Percentiles rank a stretch among this genome's conserved stretches.
These are phyloP conservation scores for Epithele typhae DNA, from an alignment of 768 basidiomycete species.

Conservation along the genomic window DNA sequence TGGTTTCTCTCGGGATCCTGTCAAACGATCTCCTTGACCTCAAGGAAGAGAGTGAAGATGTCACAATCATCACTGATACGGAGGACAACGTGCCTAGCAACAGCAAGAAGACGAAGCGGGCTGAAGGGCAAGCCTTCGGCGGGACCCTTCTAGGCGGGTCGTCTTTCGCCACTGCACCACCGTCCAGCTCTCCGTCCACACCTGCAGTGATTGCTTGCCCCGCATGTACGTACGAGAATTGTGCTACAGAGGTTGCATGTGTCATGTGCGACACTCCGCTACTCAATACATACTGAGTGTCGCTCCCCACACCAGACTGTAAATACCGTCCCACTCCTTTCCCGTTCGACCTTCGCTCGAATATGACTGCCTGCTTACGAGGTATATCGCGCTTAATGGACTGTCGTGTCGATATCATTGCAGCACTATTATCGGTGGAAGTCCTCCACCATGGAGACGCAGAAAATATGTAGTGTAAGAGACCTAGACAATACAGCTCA, in stretches of 20 bases:
- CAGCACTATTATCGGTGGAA: no score
- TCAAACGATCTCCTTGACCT: slow-evolving; percentile 64
- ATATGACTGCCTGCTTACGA: no score
- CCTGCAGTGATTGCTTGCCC: slow-evolving; percentile 41
- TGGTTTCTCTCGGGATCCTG: slow-evolving; percentile 52
- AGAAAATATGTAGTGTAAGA: no score
- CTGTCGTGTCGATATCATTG: no score
- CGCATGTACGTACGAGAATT: slow-evolving; percentile 58
- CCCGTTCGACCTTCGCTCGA: no score
- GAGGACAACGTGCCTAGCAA: slow-evolving; percentile 29
- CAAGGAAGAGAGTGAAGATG: slow-evolving; percentile 55
- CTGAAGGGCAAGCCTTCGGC: slow-evolving; percentile 66
- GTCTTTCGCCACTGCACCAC: slow-evolving; percentile 24
- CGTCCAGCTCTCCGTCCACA: slow-evolving; percentile 12
- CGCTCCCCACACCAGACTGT: no score
- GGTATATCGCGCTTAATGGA: no score
- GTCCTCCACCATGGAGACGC: no score
- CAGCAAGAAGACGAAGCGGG: slow-evolving; percentile 36
- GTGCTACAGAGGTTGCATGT: slow-evolving; percentile 30
- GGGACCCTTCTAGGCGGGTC: slow-evolving; percentile 62
- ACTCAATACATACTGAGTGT: no score
- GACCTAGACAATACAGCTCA: no score
- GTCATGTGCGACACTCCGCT: slow-evolving; percentile 27
- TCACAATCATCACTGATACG: slow-evolving; percentile 48
- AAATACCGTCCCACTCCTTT: no score